Evolutionary conservation across 2,329 filamentous ascomycete species (phyloP).

Genomic region (Cylindrodendrum hubeiense): DNA sequence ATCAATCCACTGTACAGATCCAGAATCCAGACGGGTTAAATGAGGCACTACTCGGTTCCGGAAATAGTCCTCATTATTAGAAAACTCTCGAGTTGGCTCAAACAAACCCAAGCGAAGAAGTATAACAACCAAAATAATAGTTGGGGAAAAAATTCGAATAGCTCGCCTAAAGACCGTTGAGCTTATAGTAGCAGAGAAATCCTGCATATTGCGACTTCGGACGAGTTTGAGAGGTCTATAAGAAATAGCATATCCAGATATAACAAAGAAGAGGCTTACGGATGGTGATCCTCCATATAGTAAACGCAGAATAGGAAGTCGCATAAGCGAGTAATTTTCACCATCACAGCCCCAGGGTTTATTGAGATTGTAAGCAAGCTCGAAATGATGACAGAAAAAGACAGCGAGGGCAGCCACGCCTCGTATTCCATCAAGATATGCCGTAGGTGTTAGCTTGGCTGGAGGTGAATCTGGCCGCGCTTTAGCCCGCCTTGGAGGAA

Average conservation of each 20-base stretch:
- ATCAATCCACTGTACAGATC: too few relatives aligned
- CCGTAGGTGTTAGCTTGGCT: slow-evolving; percentile 47
- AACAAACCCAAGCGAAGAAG: slow-evolving; percentile 60
- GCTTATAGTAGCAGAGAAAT: slow-evolving; percentile 59
- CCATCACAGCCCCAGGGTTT: slow-evolving; percentile 61
- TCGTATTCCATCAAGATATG: slow-evolving; percentile 70
- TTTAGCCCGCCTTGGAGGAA: too few relatives aligned
- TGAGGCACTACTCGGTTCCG: too few relatives aligned
- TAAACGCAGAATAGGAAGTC: slow-evolving; percentile 66
- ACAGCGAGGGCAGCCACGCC: slow-evolving; percentile 68
- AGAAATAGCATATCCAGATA: slow-evolving; percentile 71
- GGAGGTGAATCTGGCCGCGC: too few relatives aligned
- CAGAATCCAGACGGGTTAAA: too few relatives aligned
- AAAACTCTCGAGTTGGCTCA: slow-evolving; percentile 61
- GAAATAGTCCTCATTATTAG: slow-evolving; percentile 56
- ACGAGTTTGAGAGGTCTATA: slow-evolving; percentile 63
- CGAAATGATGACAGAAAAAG: slow-evolving; percentile 68
- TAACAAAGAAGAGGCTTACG: slow-evolving; percentile 72
- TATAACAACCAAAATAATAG: slow-evolving; percentile 62
- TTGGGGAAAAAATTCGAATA: slow-evolving; percentile 65
- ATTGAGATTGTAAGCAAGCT: slow-evolving; percentile 64
- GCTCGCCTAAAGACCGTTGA: slow-evolving; percentile 65
- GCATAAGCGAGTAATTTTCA: slow-evolving; percentile 60
- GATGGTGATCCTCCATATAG: slow-evolving; percentile 67
- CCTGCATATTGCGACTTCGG: slow-evolving; percentile 50